Percentiles rank a stretch among this genome's conserved stretches.
These are phyloP conservation scores for Penicillium diatomitis DNA, from an alignment of 495 filamentous ascomycete species.

Conservation along the genomic window DNA sequence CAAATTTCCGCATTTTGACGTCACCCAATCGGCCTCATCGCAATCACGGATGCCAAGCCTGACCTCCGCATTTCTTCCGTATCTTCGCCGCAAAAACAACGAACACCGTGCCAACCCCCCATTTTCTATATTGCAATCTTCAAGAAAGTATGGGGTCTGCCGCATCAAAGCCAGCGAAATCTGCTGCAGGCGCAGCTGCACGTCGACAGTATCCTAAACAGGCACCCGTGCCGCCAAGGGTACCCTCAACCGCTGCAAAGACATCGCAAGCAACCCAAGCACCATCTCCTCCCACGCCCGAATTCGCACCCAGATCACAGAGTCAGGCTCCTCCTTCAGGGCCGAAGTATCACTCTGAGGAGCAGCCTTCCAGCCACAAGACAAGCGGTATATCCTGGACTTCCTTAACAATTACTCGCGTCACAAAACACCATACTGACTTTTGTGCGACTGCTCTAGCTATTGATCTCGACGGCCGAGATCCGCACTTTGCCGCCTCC, in stretches of 20 bases:
- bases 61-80: slow-evolving; percentile 15
- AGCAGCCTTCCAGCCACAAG: slow-evolving; percentile 24
- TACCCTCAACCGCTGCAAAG: slow-evolving; percentile 12
- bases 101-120: slow-evolving; percentile 1
- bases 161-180: slow-evolving; percentile 50
- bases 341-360: slow-evolving; percentile 35
- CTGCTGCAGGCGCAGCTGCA: slow-evolving; percentile 42
- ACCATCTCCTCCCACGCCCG: slow-evolving; percentile 10
- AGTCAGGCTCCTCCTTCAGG: slow-evolving; percentile 22
- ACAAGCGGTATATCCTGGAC: slow-evolving; percentile 19
- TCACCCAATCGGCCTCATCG: slow-evolving; percentile 11
- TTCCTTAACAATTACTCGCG: too few relatives aligned
- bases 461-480: slow-evolving; percentile 57
- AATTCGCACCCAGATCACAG: slow-evolving; percentile 8
- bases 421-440: background rate
- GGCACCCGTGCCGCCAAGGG: slow-evolving; percentile 25
- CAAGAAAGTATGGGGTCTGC: slow-evolving; percentile 47
- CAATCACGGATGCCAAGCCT: slow-evolving; percentile 12
- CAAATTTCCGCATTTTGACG: slow-evolving; percentile 12
- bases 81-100: slow-evolving; percentile 14
- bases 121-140: slow-evolving; percentile 1
- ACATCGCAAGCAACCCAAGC: slow-evolving; percentile 12
- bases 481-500: slow-evolving; percentile 53
- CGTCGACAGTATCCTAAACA: slow-evolving; percentile 50
- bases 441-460: slow-evolving; percentile 24